phyloP scores from a whole-genome alignment of 768 basidiomycete species.

The Dictyophora rubrovolvata region DNA sequence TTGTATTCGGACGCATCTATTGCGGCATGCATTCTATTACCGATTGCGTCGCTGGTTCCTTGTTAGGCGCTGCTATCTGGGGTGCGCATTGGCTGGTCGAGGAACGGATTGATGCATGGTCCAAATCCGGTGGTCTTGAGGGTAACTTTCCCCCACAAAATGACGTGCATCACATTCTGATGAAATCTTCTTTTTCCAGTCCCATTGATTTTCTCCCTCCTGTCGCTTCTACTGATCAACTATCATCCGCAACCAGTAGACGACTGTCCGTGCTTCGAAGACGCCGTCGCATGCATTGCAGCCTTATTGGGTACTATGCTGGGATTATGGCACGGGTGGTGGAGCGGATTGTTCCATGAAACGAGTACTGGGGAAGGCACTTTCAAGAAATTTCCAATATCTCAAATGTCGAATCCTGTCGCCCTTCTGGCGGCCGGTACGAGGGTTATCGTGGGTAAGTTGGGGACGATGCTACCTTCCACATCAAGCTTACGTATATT shows the following conservation, averaged over 20 bases:
- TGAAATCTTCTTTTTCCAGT: constrained; percentile 16
- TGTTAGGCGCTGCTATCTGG: constrained; percentile 65
- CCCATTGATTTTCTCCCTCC: constrained; percentile 21
- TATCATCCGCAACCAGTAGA: constrained; percentile 92
- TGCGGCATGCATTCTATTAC: constrained; percentile 84
- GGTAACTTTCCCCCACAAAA: constrained; percentile 14
- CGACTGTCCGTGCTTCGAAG: constrained; percentile 96
- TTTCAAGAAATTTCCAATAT: constrained; percentile 21
- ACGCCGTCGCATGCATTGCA: constrained; percentile 87
- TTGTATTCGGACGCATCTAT: constrained; percentile 75
- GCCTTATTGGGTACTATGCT: constrained; percentile 69
- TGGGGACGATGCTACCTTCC: not conserved
- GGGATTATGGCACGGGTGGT: constrained; percentile 52
- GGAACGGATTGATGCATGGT: constrained; percentile 30
- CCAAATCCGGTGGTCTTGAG: constrained; percentile 19
- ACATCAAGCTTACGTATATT: constrained; percentile 19
- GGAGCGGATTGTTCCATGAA: constrained; percentile 9
- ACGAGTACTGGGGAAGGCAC: constrained; percentile 27
- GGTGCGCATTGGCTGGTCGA: constrained; percentile 25
- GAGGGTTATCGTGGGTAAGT: constrained; percentile 34
- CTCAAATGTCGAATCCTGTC: constrained; percentile 2
- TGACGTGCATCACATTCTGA: constrained; percentile 10
- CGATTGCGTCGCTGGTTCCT: constrained; percentile 54
- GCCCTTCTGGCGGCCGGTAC: constrained; percentile 30
- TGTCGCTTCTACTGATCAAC: constrained; percentile 70